Evolutionary conservation across 352 stramenopile species (phyloP).

Genomic region (Globisporangium paroecandrum): DNA sequence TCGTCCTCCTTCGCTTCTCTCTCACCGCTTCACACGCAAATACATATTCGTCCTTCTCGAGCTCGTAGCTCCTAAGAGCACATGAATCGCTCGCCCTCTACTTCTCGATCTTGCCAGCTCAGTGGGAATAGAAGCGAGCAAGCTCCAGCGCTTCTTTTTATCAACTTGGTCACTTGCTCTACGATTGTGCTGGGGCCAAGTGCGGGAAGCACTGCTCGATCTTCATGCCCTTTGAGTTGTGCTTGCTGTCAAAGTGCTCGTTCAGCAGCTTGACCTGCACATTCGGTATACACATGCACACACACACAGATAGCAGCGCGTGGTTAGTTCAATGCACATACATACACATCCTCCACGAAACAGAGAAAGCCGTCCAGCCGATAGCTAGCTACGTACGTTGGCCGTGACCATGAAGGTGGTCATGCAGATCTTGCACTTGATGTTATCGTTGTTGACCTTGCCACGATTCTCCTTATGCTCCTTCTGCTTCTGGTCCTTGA

Average conservation of each 20-base stretch:
- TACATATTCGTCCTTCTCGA: background rate
- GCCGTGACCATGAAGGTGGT: constrained; percentile 85
- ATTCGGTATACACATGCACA: background rate
- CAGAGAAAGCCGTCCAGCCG: background rate
- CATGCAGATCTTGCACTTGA: constrained; percentile 89
- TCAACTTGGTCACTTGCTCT: background rate
- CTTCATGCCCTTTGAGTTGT: constrained; percentile 57
- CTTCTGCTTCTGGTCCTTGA: constrained; percentile 80
- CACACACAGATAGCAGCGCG: background rate
- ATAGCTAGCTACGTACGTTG: constrained; percentile 40
- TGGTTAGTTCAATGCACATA: background rate
- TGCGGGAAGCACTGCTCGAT: constrained; percentile 71
- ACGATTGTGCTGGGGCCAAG: constrained; percentile 13
- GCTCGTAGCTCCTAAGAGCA: background rate
- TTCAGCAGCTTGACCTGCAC: constrained; percentile 54
- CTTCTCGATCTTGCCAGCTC: background rate
- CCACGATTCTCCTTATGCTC: constrained; percentile 74
- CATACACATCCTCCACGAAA: background rate
- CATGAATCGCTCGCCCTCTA: background rate
- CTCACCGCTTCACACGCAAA: constrained; percentile 4
- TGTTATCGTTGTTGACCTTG: constrained; percentile 72
- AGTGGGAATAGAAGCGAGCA: background rate
- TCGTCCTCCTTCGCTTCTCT: background rate
- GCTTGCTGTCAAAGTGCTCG: constrained; percentile 79
- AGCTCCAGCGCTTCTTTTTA: background rate